phyloP scores from a whole-genome alignment of 163 green algal genomes.

The Dunaliella salina region DNA sequence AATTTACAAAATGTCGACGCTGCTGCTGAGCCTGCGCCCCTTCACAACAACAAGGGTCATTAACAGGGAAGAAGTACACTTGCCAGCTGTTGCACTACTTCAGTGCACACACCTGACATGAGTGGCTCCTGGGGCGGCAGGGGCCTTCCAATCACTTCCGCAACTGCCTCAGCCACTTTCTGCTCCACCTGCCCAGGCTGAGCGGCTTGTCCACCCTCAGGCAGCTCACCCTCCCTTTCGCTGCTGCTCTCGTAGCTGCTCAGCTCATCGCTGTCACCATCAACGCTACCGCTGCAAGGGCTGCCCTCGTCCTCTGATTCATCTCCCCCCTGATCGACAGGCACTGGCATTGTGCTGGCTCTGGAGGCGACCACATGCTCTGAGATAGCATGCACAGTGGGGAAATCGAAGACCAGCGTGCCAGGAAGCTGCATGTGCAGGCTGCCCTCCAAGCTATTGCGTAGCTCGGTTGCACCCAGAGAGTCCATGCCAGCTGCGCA shows the following conservation, averaged over 20 bases:
- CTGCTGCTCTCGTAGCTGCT: not conserved
- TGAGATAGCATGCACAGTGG: constrained; percentile 55
- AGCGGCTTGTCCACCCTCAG: not conserved
- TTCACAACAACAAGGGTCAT: not conserved
- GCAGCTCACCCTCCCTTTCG: not conserved
- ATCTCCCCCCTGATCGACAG: not conserved
- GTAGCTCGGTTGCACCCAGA: constrained; percentile 78
- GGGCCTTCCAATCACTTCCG: constrained; percentile 2
- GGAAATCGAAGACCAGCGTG: constrained; percentile 82
- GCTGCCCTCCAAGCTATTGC: constrained; percentile 51
- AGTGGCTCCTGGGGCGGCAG: constrained; percentile 56
- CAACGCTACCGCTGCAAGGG: not conserved
- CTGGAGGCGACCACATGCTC: constrained; percentile 29
- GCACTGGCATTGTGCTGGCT: not conserved
- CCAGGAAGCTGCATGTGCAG: constrained; percentile 58
- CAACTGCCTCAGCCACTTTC: constrained; percentile 13
- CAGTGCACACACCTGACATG: constrained; percentile 35
- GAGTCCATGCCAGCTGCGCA: constrained; percentile 83
- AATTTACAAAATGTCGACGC: not conserved
- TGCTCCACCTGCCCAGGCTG: constrained; percentile 11
- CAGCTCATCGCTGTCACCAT: not conserved
- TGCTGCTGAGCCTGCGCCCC: not conserved
- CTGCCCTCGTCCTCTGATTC: not conserved
- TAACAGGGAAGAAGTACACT: not conserved
- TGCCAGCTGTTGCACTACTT: not conserved